A percentile compares a stretch with the other conserved stretches of the same genome.
Evolutionary conservation across 768 basidiomycete genomes (phyloP).

Genomic region (Suillus ampliporus): DNA sequence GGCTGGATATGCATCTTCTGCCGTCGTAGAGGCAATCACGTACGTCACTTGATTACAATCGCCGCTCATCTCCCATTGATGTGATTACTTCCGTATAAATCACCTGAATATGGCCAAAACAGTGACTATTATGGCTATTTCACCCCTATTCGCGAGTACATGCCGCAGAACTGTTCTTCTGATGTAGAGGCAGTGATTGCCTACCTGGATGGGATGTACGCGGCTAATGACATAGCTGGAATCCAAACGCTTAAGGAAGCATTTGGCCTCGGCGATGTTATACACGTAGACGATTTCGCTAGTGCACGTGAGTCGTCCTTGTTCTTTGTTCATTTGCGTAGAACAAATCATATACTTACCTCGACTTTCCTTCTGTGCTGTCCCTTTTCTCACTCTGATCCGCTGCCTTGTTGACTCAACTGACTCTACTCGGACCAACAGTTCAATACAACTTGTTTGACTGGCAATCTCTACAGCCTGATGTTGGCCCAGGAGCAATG

Average conservation of each 20-base stretch:
- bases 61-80: conserved; percentile 3
- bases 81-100: neutral
- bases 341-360: neutral
- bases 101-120: neutral
- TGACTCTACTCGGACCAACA: conserved; percentile 21
- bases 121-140: conserved; percentile 56
- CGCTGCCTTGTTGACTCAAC: neutral
- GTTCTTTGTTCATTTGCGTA: neutral
- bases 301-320: conserved; percentile 49
- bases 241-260: conserved; percentile 59
- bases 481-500: conserved; percentile 43
- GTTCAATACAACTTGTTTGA: conserved; percentile 62
- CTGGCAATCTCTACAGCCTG: conserved; percentile 70
- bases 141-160: conserved; percentile 69
- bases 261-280: conserved; percentile 62
- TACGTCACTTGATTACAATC: conserved; percentile 26
- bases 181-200: conserved; percentile 69
- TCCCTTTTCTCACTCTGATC: neutral
- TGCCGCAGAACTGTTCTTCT: conserved; percentile 76
- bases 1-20: conserved; percentile 53
- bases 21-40: conserved; percentile 51
- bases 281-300: conserved; percentile 71
- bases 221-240: conserved; percentile 46
- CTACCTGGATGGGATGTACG: conserved; percentile 64
- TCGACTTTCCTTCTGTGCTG: neutral